A percentile compares a stretch with the other conserved stretches of the same genome.
phyloP scores from a whole-genome alignment of 2,329 filamentous ascomycete species.

The Bipolaris oryzae region DNA sequence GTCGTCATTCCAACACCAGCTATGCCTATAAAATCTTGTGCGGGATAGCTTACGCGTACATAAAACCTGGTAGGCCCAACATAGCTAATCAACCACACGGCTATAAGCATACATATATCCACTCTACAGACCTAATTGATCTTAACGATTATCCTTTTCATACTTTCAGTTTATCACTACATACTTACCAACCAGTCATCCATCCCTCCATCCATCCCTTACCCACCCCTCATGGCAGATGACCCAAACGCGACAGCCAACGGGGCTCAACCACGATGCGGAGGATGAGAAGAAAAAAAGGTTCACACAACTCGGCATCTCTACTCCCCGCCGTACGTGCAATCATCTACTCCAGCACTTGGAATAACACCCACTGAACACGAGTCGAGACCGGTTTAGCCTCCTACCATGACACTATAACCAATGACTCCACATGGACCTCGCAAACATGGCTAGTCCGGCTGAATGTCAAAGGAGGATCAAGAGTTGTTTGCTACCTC shows the following conservation, averaged over 20 bases:
- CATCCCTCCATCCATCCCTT: background rate
- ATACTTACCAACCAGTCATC: background rate
- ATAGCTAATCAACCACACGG: background rate
- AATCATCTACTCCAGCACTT: too few relatives aligned
- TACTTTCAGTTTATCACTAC: background rate
- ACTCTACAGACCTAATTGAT: background rate
- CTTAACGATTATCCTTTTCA: background rate
- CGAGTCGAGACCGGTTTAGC: too few relatives aligned
- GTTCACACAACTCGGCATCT: too few relatives aligned
- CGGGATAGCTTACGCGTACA: background rate
- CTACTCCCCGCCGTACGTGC: too few relatives aligned
- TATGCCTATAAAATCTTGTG: background rate
- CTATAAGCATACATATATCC: background rate
- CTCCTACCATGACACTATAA: too few relatives aligned
- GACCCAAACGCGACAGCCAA: conserved; percentile 15
- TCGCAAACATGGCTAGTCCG: too few relatives aligned
- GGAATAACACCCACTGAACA: too few relatives aligned
- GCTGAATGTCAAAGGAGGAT: too few relatives aligned
- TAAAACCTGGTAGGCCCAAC: background rate
- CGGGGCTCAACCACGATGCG: conserved; percentile 23
- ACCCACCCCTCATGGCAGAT: conserved; percentile 17
- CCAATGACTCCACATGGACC: too few relatives aligned
- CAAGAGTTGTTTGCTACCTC: too few relatives aligned
- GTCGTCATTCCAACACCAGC: background rate
- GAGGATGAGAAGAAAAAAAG: conserved; percentile 8